Base-by-base conservation (phyloP, 805 yeast genomes). In the Cyberlindnera mrakii region DNA sequence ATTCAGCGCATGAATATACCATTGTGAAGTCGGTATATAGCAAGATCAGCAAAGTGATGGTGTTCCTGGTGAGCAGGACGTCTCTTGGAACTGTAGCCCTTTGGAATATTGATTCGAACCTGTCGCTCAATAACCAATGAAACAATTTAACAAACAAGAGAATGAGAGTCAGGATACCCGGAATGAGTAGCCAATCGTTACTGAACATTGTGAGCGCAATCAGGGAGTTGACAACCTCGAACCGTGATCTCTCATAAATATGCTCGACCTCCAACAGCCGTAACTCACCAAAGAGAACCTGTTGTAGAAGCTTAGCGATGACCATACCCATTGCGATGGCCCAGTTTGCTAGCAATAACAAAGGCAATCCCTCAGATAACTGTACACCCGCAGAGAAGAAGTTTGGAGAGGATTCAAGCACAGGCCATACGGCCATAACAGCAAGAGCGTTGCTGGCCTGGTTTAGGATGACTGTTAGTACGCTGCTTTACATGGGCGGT, bases 181-280 rank as follows among this genome's bases (percentile, higher is more conserved):
- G 72, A n/a, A 77, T 63, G 33, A 75, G 58, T 17, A 78, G 51
- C 39, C 67, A 68, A 36, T 71, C 75, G 41, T 69, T 73, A 30
- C 71, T 63, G 57, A 78, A 77, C 60, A 76, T 70, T 1, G 80
- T 72, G 15, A 77, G 60, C 13, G 80, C 72, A 55, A 83, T 63
- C 40, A 87, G 58, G 43, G 83, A 72, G 51, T 79, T 80, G 33
- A 85, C 77, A 17, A 83, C 66, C 3, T 85, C 74, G 43, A 66
- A 78, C 71, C 82, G 85, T 40, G 77, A 70, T 58, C 79, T 72
- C 58, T 75, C 95, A 59, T 72, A 76, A 40, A 78, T 71, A 56
- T 84, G 90, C 52, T 90, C 95, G 41, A 74, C 62, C 59, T 91
- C 99, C 30, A 85, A 71, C 14, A 79, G 63, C 44, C 96, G 69